phyloP scores from a whole-genome alignment of 345 rosid species.

The Zanthoxylum bungeanum region DNA sequence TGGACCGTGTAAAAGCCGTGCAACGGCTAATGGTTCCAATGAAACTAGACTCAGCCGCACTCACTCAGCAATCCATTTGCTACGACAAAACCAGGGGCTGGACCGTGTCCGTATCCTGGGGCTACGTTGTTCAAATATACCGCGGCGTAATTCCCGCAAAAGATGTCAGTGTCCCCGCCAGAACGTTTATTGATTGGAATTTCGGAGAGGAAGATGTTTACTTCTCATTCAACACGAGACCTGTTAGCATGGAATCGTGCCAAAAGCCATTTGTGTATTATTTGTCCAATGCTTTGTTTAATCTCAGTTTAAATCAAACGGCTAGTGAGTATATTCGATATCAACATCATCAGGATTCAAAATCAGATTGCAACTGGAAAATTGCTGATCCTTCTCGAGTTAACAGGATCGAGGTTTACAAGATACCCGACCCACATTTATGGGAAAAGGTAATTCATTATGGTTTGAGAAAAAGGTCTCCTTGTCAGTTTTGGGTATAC shows the following conservation, averaged over 20 bases:
- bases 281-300: slow-evolving; percentile 35
- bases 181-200: slow-evolving; percentile 69
- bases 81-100: slow-evolving; percentile 49
- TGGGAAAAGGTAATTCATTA: slow-evolving; percentile 55
- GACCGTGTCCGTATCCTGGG: slow-evolving; percentile 84
- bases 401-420: slow-evolving; percentile 34
- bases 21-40: slow-evolving; percentile 39
- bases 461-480: too few relatives aligned
- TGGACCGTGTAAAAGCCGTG: slow-evolving; percentile 43
- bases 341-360: slow-evolving; percentile 7
- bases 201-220: slow-evolving; percentile 22
- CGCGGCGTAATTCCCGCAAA: slow-evolving; percentile 48
- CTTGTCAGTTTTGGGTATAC: too few relatives aligned
- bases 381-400: slow-evolving; percentile 31
- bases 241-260: slow-evolving; percentile 31
- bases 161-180: slow-evolving; percentile 48
- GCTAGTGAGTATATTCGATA: slow-evolving; percentile 41
- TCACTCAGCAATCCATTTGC: slow-evolving; percentile 71
- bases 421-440: slow-evolving; percentile 35
- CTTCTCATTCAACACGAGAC: slow-evolving; percentile 60
- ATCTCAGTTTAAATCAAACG: slow-evolving; percentile 26
- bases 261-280: slow-evolving; percentile 51
- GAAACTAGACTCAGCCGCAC: slow-evolving; percentile 55
- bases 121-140: slow-evolving; percentile 59
- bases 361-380: slow-evolving; percentile 44